These are phyloP conservation scores for Solanum commersonii DNA, from an alignment of 257 asterid species.

Conservation along the genomic window DNA sequence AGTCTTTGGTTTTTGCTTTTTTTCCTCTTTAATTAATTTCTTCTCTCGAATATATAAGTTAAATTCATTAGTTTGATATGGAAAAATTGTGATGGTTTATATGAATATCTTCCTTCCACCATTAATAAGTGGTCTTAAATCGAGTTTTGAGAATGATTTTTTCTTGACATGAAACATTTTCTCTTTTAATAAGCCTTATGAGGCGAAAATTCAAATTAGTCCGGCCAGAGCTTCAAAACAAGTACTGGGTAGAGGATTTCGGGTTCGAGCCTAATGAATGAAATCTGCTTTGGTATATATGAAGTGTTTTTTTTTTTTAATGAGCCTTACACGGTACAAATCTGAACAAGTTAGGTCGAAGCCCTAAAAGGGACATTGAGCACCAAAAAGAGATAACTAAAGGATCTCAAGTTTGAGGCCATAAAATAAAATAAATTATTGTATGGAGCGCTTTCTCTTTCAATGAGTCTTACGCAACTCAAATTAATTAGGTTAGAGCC, in stretches of 20 bases:
- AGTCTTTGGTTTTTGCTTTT: neutral
- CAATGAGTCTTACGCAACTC: neutral
- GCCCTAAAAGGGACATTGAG: neutral
- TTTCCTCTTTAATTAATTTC: neutral
- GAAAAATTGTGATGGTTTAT: neutral
- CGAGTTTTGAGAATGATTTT: neutral
- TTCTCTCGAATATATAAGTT: neutral
- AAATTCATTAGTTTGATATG: neutral
- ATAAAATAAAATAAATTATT: neutral
- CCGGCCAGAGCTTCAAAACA: neutral
- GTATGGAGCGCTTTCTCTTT: neutral
- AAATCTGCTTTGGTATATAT: neutral
- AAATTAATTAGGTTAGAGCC: neutral
- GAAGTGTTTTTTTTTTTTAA: neutral
- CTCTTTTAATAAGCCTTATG: neutral
- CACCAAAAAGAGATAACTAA: neutral
- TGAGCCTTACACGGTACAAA: neutral
- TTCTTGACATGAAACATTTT: neutral
- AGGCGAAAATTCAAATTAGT: accelerated
- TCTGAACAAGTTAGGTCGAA: neutral
- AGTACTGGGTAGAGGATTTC: neutral
- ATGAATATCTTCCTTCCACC: neutral
- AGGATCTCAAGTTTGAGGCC: neutral
- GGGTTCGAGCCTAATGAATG: accelerated
- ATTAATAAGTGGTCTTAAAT: neutral